Percentiles rank a stretch among this genome's conserved stretches.
Evolutionary conservation across 225 moss, liverwort and hornwort genomes (phyloP).

Genomic region (Marchantia polymorpha): DNA sequence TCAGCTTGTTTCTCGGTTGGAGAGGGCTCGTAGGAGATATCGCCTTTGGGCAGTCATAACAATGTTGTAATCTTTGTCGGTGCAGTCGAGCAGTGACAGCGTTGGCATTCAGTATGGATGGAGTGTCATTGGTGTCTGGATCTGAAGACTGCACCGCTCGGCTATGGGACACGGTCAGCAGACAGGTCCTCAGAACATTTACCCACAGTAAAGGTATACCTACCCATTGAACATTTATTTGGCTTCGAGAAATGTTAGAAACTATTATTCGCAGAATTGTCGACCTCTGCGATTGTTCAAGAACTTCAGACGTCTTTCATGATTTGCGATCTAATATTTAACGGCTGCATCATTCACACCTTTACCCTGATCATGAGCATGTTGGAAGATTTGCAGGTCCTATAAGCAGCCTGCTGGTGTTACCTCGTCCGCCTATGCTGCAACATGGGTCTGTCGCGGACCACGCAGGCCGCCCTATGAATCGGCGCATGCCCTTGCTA

Average conservation of each 20-base stretch:
- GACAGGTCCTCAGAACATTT: constrained; percentile 84
- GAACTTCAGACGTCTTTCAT: no score
- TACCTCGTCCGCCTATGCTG: constrained; percentile 72
- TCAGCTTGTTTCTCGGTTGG: no score
- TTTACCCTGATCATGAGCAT: not conserved
- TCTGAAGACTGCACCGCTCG: constrained; percentile 96
- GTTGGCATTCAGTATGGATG: constrained; percentile 94
- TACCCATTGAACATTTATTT: not conserved
- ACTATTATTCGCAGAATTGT: no score
- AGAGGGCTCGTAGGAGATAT: no score
- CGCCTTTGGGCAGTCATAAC: no score
- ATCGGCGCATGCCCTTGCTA: constrained; percentile 61
- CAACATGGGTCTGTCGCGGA: constrained; percentile 58
- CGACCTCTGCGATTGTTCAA: no score
- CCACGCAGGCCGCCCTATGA: constrained; percentile 68
- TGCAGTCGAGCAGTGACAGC: constrained; percentile 92
- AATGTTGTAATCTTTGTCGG: not conserved
- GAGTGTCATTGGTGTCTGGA: constrained; percentile 91
- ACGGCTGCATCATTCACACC: no score
- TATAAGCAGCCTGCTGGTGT: constrained; percentile 78
- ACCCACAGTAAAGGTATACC: constrained; percentile 80
- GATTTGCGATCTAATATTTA: no score
- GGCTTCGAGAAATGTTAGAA: not conserved
- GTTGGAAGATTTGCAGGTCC: constrained; percentile 55
- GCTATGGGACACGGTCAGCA: constrained; percentile 92